Conservation (phyloP, 257 asterid genomes). For the Solanum chiquidenum region DNA sequence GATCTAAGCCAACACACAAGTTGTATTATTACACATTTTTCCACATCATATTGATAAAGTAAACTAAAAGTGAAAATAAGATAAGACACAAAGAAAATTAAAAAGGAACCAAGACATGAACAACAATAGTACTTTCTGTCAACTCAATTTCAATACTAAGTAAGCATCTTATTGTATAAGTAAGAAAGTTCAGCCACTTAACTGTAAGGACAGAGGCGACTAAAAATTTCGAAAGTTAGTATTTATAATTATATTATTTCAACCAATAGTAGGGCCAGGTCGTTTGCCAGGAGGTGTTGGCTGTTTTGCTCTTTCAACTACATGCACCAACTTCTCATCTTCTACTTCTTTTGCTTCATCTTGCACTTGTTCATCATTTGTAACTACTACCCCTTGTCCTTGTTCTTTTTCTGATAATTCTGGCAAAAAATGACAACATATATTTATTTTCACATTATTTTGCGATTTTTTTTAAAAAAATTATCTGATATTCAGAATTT, state of each 20-base stretch:
- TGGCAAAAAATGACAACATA: background rate
- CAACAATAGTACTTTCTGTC: background rate
- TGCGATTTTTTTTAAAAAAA: too few relatives aligned
- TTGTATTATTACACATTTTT: background rate
- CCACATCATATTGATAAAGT: background rate
- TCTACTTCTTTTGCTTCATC: background rate
- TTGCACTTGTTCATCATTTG: background rate
- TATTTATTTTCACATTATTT: background rate
- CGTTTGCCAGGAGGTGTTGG: background rate
- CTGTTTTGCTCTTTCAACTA: background rate
- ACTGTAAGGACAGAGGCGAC: accelerated
- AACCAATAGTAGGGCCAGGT: background rate
- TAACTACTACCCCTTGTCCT: background rate
- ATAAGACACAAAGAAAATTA: background rate
- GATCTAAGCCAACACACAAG: background rate
- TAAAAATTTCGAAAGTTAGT: background rate
- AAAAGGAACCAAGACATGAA: background rate
- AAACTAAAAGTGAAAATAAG: background rate
- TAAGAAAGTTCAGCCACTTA: background rate
- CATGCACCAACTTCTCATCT: background rate
- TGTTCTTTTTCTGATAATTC: background rate
- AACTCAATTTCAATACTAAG: background rate
- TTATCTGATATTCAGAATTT: background rate
- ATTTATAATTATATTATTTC: background rate
- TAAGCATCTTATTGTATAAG: background rate